These are phyloP conservation scores for Boletus barrowsii DNA, from an alignment of 768 basidiomycete genomes.

Conservation along the genomic window DNA sequence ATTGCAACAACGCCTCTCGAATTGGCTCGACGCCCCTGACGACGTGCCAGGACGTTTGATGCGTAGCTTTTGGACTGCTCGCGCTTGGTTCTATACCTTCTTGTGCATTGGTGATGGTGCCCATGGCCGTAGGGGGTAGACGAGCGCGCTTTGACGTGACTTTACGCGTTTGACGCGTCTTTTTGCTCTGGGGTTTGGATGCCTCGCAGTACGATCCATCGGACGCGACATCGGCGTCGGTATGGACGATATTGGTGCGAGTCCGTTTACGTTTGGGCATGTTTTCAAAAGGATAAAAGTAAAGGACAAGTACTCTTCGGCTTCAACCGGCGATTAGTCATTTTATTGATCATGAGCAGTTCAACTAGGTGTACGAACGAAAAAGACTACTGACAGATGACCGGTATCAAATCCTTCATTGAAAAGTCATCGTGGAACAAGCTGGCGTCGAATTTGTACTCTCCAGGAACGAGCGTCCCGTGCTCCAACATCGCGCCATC, in stretches of 20 bases:
- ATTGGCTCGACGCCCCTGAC: slow-evolving; percentile 40
- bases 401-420: too few species aligned
- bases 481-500: too few species aligned
- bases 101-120: background rate
- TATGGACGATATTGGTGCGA: background rate
- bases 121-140: background rate
- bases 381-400: too few species aligned
- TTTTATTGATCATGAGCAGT: too few species aligned
- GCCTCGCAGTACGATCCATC: slow-evolving; percentile 23
- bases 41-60: slow-evolving; percentile 48
- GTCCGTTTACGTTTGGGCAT: slow-evolving; percentile 33
- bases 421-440: too few species aligned
- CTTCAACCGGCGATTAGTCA: too few species aligned
- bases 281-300: too few species aligned
- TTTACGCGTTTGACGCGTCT: slow-evolving; percentile 16
- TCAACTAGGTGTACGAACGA: too few species aligned
- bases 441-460: too few species aligned
- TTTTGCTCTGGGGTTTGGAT: slow-evolving; percentile 9
- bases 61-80: slow-evolving; percentile 17
- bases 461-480: too few species aligned
- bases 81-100: background rate
- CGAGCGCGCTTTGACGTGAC: slow-evolving; percentile 13
- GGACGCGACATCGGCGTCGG: slow-evolving; percentile 17
- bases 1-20: slow-evolving; percentile 52
- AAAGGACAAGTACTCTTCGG: too few species aligned